phyloP scores from a whole-genome alignment of 169 alveolate species.

The Plasmodium sp. region DNA sequence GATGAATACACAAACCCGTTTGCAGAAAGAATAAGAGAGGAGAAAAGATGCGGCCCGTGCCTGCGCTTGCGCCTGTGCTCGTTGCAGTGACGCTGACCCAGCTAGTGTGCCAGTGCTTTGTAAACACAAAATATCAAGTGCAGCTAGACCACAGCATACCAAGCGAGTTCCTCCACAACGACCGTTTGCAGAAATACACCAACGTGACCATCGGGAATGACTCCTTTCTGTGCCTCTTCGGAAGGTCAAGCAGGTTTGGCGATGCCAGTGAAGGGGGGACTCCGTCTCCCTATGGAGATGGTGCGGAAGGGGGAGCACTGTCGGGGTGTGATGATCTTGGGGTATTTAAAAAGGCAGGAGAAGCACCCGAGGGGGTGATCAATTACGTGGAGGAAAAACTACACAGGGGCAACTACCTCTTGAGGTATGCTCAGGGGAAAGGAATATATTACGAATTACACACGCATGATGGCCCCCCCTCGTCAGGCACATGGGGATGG shows the following conservation, averaged over 20 bases:
- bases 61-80: constrained; percentile 19
- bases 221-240: constrained; percentile 47
- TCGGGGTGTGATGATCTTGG: not conserved
- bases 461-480: not conserved
- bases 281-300: not conserved
- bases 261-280: not conserved
- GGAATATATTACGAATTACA: constrained; percentile 12
- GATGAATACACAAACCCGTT: not conserved
- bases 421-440: constrained; percentile 11
- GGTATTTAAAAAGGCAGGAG: not conserved
- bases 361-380: not conserved
- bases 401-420: constrained; percentile 4
- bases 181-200: constrained; percentile 40
- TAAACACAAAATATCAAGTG: constrained; percentile 66
- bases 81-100: constrained; percentile 25
- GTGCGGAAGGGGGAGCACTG: not conserved
- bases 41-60: not conserved
- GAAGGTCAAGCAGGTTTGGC: not conserved
- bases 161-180: constrained; percentile 25
- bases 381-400: constrained; percentile 36
- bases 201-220: constrained; percentile 66
- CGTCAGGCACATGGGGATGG: not conserved
- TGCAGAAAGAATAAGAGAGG: not conserved
- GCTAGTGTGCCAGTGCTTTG: constrained; percentile 45
- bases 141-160: constrained; percentile 64